Evolutionary conservation across 2,329 filamentous ascomycete species (phyloP).

Genomic region (Tolypocladium ovalisporum): DNA sequence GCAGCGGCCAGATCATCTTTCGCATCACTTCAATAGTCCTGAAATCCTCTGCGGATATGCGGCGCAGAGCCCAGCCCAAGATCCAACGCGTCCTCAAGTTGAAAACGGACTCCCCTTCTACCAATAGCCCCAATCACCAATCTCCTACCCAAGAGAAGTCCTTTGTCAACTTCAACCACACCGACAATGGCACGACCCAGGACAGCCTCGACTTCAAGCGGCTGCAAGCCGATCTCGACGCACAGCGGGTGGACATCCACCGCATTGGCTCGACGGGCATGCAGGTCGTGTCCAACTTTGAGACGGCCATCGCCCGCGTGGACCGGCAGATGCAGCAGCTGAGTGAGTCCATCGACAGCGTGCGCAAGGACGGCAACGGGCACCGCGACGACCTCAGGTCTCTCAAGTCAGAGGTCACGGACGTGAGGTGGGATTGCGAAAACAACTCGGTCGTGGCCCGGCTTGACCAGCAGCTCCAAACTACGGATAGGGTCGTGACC

Average conservation of each 20-base stretch:
- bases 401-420: slow-evolving; percentile 13
- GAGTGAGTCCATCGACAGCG: slow-evolving; percentile 13
- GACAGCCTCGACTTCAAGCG: slow-evolving; percentile 11
- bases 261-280: slow-evolving; percentile 24
- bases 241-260: slow-evolving; percentile 22
- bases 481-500: slow-evolving; percentile 8
- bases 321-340: slow-evolving; percentile 22
- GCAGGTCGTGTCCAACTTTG: slow-evolving; percentile 24
- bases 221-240: slow-evolving; percentile 22
- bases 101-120: slow-evolving; percentile 7
- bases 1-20: slow-evolving; percentile 26
- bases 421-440: slow-evolving; percentile 6
- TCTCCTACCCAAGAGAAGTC: neutral
- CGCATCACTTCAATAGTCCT: slow-evolving; percentile 16
- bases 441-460: slow-evolving; percentile 6
- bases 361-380: slow-evolving; percentile 13
- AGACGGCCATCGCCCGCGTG: slow-evolving; percentile 21
- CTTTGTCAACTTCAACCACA: neutral
- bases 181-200: neutral
- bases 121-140: neutral
- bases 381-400: slow-evolving; percentile 14
- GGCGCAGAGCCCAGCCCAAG: slow-evolving; percentile 15
- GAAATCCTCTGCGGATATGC: slow-evolving; percentile 8
- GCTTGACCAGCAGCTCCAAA: slow-evolving; percentile 13
- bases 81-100: slow-evolving; percentile 22